phyloP scores from a whole-genome alignment of 257 asterid genomes.

The Solanum ossicruentum region DNA sequence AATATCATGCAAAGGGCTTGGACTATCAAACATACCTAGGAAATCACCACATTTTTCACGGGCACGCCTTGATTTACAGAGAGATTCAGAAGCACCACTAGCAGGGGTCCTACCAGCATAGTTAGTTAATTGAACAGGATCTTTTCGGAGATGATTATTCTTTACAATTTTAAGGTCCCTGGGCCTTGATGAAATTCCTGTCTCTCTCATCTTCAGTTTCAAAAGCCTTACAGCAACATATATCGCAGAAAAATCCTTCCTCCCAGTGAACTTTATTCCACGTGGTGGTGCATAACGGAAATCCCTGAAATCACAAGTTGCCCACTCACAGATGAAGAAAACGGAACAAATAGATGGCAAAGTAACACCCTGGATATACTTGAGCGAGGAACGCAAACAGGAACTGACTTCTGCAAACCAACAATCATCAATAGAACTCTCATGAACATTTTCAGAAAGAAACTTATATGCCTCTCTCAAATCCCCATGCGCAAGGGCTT shows the following conservation, averaged over 20 bases:
- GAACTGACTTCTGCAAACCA: slow-evolving; percentile 84
- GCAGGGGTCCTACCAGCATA: neutral
- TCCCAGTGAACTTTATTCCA: slow-evolving; percentile 75
- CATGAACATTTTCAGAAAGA: slow-evolving; percentile 65
- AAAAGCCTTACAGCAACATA: slow-evolving; percentile 71
- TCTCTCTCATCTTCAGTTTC: slow-evolving; percentile 57
- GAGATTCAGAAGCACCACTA: slow-evolving; percentile 8
- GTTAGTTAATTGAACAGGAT: slow-evolving; percentile 10
- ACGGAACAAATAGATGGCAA: slow-evolving; percentile 61
- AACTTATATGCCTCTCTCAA: slow-evolving; percentile 43
- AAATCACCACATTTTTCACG: slow-evolving; percentile 23
- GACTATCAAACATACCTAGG: slow-evolving; percentile 55
- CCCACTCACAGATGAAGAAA: slow-evolving; percentile 96
- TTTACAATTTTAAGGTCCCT: slow-evolving; percentile 2
- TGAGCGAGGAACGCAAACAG: slow-evolving; percentile 61
- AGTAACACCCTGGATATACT: slow-evolving; percentile 48
- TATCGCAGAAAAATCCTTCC: slow-evolving; percentile 73
- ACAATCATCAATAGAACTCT: slow-evolving; percentile 59
- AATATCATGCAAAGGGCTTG: slow-evolving; percentile 78
- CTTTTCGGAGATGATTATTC: slow-evolving; percentile 8
- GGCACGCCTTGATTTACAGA: slow-evolving; percentile 14
- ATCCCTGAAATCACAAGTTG: slow-evolving; percentile 87
- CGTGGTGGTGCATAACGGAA: slow-evolving; percentile 54
- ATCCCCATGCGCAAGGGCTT: slow-evolving; percentile 74
- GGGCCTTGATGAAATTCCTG: slow-evolving; percentile 15